Conservation (phyloP, 441 rosid species). For the Oxalis stricta region DNA sequence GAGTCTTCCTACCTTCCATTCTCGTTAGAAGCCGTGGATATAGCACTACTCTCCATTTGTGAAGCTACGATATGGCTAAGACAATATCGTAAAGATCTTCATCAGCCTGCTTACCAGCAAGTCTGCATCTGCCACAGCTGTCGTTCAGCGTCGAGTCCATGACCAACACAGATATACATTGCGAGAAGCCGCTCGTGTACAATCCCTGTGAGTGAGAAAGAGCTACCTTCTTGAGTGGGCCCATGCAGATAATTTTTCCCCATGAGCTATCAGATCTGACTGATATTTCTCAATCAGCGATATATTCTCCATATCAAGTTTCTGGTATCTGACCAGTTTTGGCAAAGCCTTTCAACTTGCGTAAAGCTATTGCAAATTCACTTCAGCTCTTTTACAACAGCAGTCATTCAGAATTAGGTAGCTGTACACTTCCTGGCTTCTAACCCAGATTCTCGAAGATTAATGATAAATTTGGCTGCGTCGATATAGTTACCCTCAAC, state of each 20-base stretch:
- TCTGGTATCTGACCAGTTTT: constrained; percentile 44
- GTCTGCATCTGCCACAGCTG: constrained; percentile 88
- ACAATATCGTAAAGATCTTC: constrained; percentile 66
- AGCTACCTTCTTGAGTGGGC: constrained; percentile 49
- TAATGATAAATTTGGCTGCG: constrained; percentile 50
- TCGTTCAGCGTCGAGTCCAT: constrained; percentile 68
- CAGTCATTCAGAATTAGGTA: constrained; percentile 83
- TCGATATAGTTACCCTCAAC: constrained; percentile 66
- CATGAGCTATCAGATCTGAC: constrained; percentile 51
- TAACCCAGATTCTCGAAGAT: constrained; percentile 56
- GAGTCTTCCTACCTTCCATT: constrained; percentile 30
- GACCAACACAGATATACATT: constrained; percentile 75
- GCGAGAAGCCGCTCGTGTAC: constrained; percentile 79
- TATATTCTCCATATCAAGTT: constrained; percentile 36
- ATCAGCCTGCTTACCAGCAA: constrained; percentile 72
- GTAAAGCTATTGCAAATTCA: constrained; percentile 55
- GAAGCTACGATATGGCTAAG: constrained; percentile 82
- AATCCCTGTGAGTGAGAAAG: constrained; percentile 40
- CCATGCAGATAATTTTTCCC: constrained; percentile 49
- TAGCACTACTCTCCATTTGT: constrained; percentile 40
- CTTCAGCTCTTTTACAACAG: constrained; percentile 88
- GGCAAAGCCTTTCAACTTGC: constrained; percentile 50
- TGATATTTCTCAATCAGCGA: constrained; percentile 51
- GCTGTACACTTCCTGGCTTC: constrained; percentile 70
- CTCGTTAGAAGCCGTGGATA: constrained; percentile 52